Evolutionary conservation across 2,329 filamentous ascomycete species (phyloP), one percentile per base, ranked within the genome.

Genomic region (Trichothecium sympodiale): DNA sequence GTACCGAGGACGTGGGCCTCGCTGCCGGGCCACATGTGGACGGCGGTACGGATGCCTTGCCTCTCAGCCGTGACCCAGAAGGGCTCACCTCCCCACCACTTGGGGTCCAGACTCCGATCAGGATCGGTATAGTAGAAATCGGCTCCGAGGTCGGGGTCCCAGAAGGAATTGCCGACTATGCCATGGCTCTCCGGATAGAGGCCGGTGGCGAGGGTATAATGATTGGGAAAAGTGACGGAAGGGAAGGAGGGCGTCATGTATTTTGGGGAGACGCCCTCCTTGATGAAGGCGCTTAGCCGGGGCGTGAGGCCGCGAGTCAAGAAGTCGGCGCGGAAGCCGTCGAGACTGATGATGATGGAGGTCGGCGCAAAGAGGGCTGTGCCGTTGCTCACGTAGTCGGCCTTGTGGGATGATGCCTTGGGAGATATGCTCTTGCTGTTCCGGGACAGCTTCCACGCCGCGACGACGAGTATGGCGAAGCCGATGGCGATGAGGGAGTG

Each of bases 21-120:
- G 30, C 84, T 93, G 3, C 91, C 91, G 2, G 91, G 91, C 91
- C 91, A 98, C 91, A 98, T 98, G 55, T 98, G 91, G 17, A 98
- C 77, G 1, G 86, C 91, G 20, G 80, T 77, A 38, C 75, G 74
- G 23, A 93, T 67, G 5, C 82, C 82, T 46, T 86, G 81, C 38
- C 74, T 75, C 62, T 96, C 91, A 5, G 89, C 89, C 2, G 89
- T 93, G 17, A 82, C 80, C 91, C 91, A 98, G 20, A 98, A 68
- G 0, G 91, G 91, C 54, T 96, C 87, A 3, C 87, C 91, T 29
- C 74, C 78, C 89, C 91, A 98, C 89, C 91, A 98, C 53, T 89
- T 85, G 1, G 83, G 67, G 45, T 89, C 76, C 59, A 94, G 73
- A 44, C 85, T 91, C 38, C 75, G 70, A 2, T 64, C 55, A 0